phyloP scores from a whole-genome alignment of 208 protist genomes.

The Wallacemonas collosoma region DNA sequence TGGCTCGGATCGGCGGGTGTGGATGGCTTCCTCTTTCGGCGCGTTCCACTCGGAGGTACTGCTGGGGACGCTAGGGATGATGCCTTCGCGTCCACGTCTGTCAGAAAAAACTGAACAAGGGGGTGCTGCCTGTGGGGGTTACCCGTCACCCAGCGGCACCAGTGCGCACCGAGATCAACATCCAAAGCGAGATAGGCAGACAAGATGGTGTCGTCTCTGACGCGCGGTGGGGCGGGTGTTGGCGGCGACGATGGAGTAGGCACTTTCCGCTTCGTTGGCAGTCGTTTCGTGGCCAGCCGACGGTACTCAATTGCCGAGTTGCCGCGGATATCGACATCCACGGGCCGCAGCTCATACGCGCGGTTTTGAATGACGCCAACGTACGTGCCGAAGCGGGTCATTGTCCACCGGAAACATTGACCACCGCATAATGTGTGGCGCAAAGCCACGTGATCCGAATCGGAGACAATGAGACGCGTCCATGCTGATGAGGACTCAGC shows the following conservation, averaged over 20 bases:
- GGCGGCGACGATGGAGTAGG: too few relatives aligned
- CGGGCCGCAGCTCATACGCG: constrained; percentile 56
- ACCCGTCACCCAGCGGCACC: constrained; percentile 52
- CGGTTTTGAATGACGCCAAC: constrained; percentile 44
- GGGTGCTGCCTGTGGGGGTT: constrained; percentile 56
- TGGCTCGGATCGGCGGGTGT: too few relatives aligned
- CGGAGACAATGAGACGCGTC: constrained; percentile 34
- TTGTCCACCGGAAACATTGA: constrained; percentile 80
- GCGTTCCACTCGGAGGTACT: too few relatives aligned
- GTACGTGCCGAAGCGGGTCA: constrained; percentile 43
- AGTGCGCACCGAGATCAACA: constrained; percentile 55
- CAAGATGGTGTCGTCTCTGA: constrained; percentile 42
- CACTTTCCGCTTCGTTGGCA: not conserved
- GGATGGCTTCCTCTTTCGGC: too few relatives aligned
- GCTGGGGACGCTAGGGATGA: not conserved
- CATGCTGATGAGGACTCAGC: constrained; percentile 10
- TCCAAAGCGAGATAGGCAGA: constrained; percentile 67
- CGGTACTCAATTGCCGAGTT: not conserved
- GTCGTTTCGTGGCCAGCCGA: not conserved
- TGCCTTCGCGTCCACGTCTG: not conserved
- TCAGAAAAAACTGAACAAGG: constrained; percentile 40
- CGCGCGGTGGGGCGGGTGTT: too few relatives aligned
- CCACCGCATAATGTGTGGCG: constrained; percentile 64
- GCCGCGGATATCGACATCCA: not conserved
- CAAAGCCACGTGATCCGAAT: constrained; percentile 37